A percentile compares a stretch with the other conserved stretches of the same genome.
phyloP scores from a whole-genome alignment of 1,139 yeast species.

The Sugiyamaella neomexicana region DNA sequence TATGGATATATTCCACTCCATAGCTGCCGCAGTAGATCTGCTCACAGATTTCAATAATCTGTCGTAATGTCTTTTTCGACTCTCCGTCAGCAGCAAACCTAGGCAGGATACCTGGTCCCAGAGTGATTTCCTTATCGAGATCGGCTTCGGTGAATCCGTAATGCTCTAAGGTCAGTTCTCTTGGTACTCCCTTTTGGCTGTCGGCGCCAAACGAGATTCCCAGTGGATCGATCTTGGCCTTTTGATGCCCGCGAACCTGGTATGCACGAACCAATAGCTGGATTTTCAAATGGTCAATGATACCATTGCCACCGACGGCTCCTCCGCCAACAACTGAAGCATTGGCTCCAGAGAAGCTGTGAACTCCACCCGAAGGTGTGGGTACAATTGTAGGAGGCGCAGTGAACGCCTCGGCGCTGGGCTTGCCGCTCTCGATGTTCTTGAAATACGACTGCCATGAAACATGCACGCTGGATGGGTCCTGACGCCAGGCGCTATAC shows the following conservation, averaged over 20 bases:
- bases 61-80: constrained; percentile 64
- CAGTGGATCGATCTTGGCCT: constrained; percentile 93
- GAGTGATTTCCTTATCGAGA: constrained; percentile 74
- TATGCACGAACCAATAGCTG: constrained; percentile 97
- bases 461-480: constrained; percentile 86
- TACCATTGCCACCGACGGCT: constrained; percentile 46
- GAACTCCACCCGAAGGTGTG: constrained; percentile 65
- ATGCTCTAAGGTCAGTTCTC: constrained; percentile 86
- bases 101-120: constrained; percentile 98
- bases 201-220: constrained; percentile 73
- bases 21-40: constrained; percentile 81
- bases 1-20: constrained; percentile 95
- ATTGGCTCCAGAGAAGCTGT: constrained; percentile 36
- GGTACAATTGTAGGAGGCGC: constrained; percentile 92
- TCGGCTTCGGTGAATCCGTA: constrained; percentile 90
- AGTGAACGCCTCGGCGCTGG: constrained; percentile 71
- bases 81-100: constrained; percentile 71
- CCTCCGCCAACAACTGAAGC: constrained; percentile 40
- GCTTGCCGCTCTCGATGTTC: constrained; percentile 70
- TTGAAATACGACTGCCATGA: constrained; percentile 96
- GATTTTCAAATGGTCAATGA: constrained; percentile 87
- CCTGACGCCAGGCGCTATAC: constrained; percentile 92
- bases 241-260: constrained; percentile 97
- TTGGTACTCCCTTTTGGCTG: constrained; percentile 62
- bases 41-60: constrained; percentile 77